A percentile compares a stretch with the other conserved stretches of the same genome.
phyloP scores from a whole-genome alignment of 495 filamentous ascomycete species.

The Margaritispora aquatica region DNA sequence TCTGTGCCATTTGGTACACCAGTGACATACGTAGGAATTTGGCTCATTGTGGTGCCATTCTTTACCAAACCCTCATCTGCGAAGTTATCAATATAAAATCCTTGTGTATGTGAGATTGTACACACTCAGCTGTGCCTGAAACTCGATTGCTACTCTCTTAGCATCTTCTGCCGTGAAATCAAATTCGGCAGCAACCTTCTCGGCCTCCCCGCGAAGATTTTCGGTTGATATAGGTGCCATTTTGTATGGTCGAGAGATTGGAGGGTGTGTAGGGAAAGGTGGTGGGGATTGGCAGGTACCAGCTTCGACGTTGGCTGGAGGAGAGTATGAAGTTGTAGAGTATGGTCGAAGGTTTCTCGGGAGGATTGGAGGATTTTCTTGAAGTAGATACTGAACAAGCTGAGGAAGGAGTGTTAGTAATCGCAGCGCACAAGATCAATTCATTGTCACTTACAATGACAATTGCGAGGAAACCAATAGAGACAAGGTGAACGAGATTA shows the following conservation, averaged over 20 bases:
- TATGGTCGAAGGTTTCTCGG: constrained; percentile 2
- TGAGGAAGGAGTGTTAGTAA: constrained; percentile 1
- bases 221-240: constrained; percentile 64
- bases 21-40: constrained; percentile 97
- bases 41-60: constrained; percentile 74
- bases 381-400: constrained; percentile 22
- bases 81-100: constrained; percentile 4
- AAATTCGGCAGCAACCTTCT: constrained; percentile 77
- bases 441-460: constrained; percentile 37
- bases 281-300: constrained; percentile 39
- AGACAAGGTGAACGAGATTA: constrained; percentile 32
- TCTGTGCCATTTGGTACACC: constrained; percentile 95
- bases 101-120: constrained; percentile 3
- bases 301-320: constrained; percentile 31
- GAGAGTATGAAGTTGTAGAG: constrained; percentile 30
- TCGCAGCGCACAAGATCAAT: background rate
- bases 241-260: constrained; percentile 37
- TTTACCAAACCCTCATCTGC: constrained; percentile 74
- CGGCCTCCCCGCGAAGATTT: constrained; percentile 33
- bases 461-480: constrained; percentile 35
- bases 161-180: constrained; percentile 77
- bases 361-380: constrained; percentile 9
- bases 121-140: constrained; percentile 76
- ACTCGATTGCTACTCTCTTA: constrained; percentile 73
- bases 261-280: constrained; percentile 40